phyloP scores from a whole-genome alignment of 192 early-diverging fungal genomes.

The Umbelopsis vinacea region DNA sequence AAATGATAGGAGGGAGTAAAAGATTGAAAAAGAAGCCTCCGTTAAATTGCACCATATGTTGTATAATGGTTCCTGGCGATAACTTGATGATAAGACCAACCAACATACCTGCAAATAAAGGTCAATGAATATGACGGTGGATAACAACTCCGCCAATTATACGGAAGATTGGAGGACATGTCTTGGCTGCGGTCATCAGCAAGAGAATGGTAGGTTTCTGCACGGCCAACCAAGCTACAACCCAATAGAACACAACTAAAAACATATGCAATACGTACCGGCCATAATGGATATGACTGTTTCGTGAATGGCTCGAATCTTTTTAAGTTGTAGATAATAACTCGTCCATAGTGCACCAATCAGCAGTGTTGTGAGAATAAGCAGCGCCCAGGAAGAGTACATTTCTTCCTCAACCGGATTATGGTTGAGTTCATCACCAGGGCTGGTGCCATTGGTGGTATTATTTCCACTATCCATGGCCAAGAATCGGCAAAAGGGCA shows the following conservation, averaged over 20 bases:
- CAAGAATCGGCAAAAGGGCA: neutral
- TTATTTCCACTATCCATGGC: conserved; percentile 21
- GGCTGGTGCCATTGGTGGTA: conserved; percentile 23
- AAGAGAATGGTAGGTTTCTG: neutral
- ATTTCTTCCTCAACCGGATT: conserved; percentile 66
- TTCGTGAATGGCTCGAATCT: conserved; percentile 92
- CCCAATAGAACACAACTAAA: neutral
- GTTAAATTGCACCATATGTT: conserved; percentile 89
- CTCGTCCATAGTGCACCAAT: conserved; percentile 85
- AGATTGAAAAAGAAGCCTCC: conserved; percentile 95
- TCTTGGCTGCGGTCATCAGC: neutral
- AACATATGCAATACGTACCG: conserved; percentile 49
- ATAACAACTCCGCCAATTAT: neutral
- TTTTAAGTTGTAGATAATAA: conserved; percentile 86
- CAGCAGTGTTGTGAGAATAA: conserved; percentile 85
- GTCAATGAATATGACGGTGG: neutral
- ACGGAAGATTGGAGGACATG: neutral
- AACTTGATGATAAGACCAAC: conserved; percentile 69
- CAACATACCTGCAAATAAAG: conserved; percentile 59
- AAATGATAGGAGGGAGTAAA: conserved; percentile 94
- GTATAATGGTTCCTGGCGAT: conserved; percentile 60
- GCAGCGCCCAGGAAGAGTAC: conserved; percentile 80
- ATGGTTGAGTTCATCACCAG: conserved; percentile 16
- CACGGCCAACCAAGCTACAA: neutral
- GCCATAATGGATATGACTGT: conserved; percentile 94